phyloP scores from a whole-genome alignment of 306 rosid species.

The Inga oerstediana region DNA sequence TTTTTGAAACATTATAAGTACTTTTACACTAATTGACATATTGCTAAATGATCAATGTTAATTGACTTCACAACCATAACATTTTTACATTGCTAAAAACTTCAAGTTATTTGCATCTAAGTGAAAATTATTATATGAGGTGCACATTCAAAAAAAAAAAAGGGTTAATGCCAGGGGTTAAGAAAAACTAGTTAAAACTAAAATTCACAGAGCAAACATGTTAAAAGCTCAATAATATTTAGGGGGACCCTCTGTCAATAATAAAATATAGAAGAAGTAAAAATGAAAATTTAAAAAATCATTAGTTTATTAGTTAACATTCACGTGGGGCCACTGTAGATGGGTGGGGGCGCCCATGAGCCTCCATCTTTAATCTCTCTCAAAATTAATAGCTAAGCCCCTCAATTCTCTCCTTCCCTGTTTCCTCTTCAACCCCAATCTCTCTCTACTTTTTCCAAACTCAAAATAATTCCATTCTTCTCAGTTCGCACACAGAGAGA shows the following conservation, averaged over 20 bases:
- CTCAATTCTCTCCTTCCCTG: neutral
- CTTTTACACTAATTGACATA: too few relatives aligned
- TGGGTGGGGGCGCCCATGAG: slow-evolving; percentile 32
- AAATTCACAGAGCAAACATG: too few relatives aligned
- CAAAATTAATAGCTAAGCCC: neutral
- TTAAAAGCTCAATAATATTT: neutral
- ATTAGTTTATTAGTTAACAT: neutral
- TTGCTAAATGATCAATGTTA: too few relatives aligned
- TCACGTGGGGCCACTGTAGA: slow-evolving; percentile 73
- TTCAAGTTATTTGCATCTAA: too few relatives aligned
- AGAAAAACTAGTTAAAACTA: too few relatives aligned
- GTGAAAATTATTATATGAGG: too few relatives aligned
- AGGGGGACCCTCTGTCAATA: neutral
- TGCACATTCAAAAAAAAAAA: too few relatives aligned
- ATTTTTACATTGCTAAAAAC: too few relatives aligned
- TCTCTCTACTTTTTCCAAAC: neutral
- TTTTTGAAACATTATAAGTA: too few relatives aligned
- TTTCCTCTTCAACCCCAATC: slow-evolving; percentile 10
- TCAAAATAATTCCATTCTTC: neutral
- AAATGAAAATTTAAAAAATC: neutral
- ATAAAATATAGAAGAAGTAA: neutral
- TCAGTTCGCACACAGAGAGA: neutral
- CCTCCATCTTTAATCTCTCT: slow-evolving; percentile 30
- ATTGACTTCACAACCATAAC: too few relatives aligned
- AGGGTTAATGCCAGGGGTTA: too few relatives aligned